phyloP scores from a whole-genome alignment of 2,329 filamentous ascomycete genomes.

The Colletotrichum scovillei region DNA sequence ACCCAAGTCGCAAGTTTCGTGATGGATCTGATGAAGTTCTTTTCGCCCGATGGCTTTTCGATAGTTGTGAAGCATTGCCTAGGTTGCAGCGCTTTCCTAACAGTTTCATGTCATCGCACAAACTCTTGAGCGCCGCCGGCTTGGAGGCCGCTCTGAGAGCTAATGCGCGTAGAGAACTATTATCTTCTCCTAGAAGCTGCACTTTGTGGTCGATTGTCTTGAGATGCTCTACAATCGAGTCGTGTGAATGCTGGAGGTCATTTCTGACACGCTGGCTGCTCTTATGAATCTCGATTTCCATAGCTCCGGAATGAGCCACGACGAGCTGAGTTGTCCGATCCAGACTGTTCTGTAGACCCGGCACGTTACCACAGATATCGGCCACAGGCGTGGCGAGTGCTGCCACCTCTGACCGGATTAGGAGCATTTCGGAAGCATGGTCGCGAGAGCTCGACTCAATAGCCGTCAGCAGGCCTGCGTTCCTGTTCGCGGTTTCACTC shows the following conservation, averaged over 20 bases:
- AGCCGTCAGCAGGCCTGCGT: not conserved
- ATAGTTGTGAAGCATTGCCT: not conserved
- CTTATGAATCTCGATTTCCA: not conserved
- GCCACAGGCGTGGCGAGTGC: not conserved
- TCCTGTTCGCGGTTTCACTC: not conserved
- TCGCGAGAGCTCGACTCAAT: not conserved
- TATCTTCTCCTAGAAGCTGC: not conserved
- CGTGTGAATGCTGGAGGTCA: not conserved
- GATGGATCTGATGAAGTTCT: too few species aligned
- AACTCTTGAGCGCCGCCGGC: not conserved
- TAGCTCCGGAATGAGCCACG: not conserved
- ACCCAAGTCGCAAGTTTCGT: not conserved
- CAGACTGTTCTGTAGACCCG: too few species aligned
- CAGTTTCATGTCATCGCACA: not conserved
- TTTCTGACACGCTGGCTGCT: not conserved
- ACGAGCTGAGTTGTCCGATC: too few species aligned
- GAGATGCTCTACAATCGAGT: not conserved
- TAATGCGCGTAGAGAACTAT: accelerated
- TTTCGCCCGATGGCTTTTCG: too few species aligned
- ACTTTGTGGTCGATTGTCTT: not conserved
- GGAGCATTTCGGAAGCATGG: not conserved
- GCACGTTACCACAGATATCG: too few species aligned
- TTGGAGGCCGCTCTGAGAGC: not conserved
- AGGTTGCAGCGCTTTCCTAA: not conserved
- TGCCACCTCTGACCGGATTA: not conserved